Percentiles rank a stretch among this genome's conserved stretches.
Conservation (phyloP, 2,329 filamentous ascomycete species). For the Colletotrichum lindemuthianum region DNA sequence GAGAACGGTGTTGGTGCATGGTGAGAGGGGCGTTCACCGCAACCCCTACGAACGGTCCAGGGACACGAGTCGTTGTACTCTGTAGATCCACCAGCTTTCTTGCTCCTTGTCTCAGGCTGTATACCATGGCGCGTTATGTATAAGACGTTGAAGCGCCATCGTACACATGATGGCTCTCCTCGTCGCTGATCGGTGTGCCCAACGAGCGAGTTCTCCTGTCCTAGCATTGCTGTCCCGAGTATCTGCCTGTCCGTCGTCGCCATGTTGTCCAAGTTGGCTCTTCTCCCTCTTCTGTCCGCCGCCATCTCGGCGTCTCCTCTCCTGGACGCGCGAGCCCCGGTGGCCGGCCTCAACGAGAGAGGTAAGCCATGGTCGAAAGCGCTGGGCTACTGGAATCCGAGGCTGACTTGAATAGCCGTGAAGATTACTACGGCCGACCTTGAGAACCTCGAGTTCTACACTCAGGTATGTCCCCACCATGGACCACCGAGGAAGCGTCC, state of each 20-base stretch:
- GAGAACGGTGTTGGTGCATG: background rate
- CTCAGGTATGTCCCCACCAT: constrained; percentile 45
- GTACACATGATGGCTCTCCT: background rate
- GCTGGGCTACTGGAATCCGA: background rate
- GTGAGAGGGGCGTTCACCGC: constrained; percentile 9
- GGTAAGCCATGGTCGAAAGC: constrained; percentile 40
- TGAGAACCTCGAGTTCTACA: constrained; percentile 56
- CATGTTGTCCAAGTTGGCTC: constrained; percentile 36
- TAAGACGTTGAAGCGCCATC: constrained; percentile 24
- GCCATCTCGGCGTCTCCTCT: constrained; percentile 34
- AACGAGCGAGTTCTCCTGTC: constrained; percentile 19
- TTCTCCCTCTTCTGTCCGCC: constrained; percentile 33
- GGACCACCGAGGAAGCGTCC: background rate
- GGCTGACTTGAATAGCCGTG: constrained; percentile 16
- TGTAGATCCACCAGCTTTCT: constrained; percentile 13
- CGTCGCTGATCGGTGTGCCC: constrained; percentile 8
- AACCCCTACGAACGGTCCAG: constrained; percentile 15
- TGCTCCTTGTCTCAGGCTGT: constrained; percentile 1
- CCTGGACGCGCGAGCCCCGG: constrained; percentile 17
- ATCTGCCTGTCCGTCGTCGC: constrained; percentile 18
- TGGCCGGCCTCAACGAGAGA: constrained; percentile 43
- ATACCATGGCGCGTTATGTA: constrained; percentile 17
- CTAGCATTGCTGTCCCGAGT: constrained; percentile 1
- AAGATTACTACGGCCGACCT: constrained; percentile 47
- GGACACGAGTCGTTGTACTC: constrained; percentile 10